Evolutionary conservation across 2,329 filamentous ascomycete species (phyloP), one percentile per base, ranked within the genome.

Genomic region (Graphiopsis chlorocephala): DNA sequence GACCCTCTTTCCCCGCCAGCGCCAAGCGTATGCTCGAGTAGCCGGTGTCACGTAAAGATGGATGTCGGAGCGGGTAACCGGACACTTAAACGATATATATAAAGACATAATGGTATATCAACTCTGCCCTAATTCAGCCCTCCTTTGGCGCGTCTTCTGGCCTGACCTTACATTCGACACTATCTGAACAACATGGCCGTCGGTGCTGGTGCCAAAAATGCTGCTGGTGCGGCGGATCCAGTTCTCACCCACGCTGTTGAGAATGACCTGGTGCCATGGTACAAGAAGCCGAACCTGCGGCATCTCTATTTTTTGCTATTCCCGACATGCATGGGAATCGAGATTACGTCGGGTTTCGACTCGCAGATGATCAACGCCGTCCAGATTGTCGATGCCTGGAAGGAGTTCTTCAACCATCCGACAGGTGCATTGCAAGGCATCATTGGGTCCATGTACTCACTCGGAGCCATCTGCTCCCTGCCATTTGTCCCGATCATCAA

Each of bases 311-410:
- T 88, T 7, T 75, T 85, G 65, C 80, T 88, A 58, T 84, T 88
- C 65, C 84, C 84, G 25, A 84, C 84, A 50, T 86, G 84, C 72
- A 84, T 88, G 77, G 86, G 86, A 55, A 85, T 88, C 64, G 86
- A 88, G 75, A 85, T 85, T 70, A 87, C 85, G 0, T 85, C 84
- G 4, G 85, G 85, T 0, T 87, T 86, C 68, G 85, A 86, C 69
- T 83, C 80, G 3, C 83, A 79, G 29, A 80, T 83, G 38, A 70
- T 70, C 64, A 70, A 70, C 55, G 66, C 67, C 17, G 61, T 68
- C 29, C 68, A 71, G 50, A 63, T 68, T 38, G 55, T 58, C 55
- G 31, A 38, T 33, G 17, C 53, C 3, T 56, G 53, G 53, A 33
- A 67, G 28, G 58, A 66, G 14, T 66, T 80, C 68, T 85, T 86